These are phyloP conservation scores for Coffea eugenioides DNA, from an alignment of 257 asterid genomes.

Conservation along the genomic window DNA sequence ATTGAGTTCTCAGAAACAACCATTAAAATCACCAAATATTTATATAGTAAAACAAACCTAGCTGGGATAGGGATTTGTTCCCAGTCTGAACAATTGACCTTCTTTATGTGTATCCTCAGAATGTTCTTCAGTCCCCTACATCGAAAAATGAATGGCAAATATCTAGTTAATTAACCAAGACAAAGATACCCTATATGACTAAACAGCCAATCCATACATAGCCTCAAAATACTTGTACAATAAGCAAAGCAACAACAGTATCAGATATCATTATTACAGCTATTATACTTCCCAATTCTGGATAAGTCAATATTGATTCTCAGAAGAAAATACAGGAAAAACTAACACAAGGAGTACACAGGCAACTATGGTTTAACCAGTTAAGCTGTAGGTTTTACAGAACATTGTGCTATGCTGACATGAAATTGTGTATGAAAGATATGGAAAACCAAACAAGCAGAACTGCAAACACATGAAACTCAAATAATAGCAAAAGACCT, in stretches of 20 bases:
- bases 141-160: conserved; percentile 11
- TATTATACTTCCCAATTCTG: not conserved
- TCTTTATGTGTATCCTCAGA: conserved; percentile 78
- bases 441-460: not conserved
- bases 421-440: not conserved
- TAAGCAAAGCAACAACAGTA: not conserved
- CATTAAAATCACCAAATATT: not conserved
- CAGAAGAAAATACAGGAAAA: not conserved
- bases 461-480: not conserved
- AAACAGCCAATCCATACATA: not conserved
- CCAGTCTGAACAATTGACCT: conserved; percentile 81
- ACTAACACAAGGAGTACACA: not conserved
- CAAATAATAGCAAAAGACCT: not conserved
- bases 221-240: not conserved
- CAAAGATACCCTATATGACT: not conserved
- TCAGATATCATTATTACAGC: not conserved
- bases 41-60: conserved; percentile 48
- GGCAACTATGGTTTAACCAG: not conserved
- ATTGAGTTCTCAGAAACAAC: not conserved
- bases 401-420: not conserved
- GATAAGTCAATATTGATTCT: not conserved
- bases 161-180: not conserved
- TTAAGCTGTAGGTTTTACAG: not conserved
- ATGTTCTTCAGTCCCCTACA: conserved; percentile 95
- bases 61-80: conserved; percentile 83